Evolutionary conservation across 257 asterid genomes (phyloP).

Genomic region (Solanum lignicaule): DNA sequence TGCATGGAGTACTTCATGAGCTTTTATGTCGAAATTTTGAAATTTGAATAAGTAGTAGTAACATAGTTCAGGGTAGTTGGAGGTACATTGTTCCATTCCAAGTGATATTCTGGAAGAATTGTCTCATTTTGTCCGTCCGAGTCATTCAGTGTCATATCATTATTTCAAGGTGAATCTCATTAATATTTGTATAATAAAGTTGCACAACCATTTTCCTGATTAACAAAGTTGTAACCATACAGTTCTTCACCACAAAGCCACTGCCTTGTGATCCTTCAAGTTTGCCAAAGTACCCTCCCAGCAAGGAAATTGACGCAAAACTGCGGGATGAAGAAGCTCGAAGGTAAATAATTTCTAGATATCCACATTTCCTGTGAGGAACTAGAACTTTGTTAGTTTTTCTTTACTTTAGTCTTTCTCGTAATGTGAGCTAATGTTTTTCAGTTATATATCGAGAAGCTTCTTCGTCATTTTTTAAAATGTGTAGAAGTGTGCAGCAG

Average conservation of each 20-base stretch:
- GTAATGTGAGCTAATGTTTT: neutral
- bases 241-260: conserved; percentile 73
- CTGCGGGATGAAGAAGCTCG: conserved; percentile 76
- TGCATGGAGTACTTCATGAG: neutral
- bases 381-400: neutral
- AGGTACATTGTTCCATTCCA: neutral
- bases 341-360: conserved; percentile 32
- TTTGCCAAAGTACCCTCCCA: conserved; percentile 87
- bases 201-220: neutral
- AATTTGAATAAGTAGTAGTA: neutral
- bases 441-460: neutral
- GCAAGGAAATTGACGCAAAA: conserved; percentile 98
- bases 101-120: neutral
- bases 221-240: conserved; percentile 7
- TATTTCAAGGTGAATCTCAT: neutral
- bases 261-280: conserved; percentile 74
- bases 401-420: neutral
- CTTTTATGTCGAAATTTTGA: neutral
- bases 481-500: neutral
- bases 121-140: neutral
- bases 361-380: neutral
- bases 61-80: neutral
- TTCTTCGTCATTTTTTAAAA: neutral
- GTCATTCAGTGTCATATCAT: neutral
- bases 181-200: neutral